Evolutionary conservation across 805 yeast genomes (phyloP), one percentile per base, ranked within the genome.

Genomic region (Ogataea pini): DNA sequence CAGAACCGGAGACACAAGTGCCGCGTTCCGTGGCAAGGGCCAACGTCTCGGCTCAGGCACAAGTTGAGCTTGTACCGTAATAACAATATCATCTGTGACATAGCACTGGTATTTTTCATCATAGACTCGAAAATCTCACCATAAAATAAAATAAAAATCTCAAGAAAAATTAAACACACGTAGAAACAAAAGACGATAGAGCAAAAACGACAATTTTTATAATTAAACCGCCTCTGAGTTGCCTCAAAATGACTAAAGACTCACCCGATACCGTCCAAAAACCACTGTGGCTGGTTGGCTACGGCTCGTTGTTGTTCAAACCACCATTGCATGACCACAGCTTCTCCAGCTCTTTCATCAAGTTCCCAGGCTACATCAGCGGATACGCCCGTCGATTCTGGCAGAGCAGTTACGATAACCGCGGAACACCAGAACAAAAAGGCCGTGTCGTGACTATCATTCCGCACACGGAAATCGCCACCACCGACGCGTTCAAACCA

Each of bases 371-470:
- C 0, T 78, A 83, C 40, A 73, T 91, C 19, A 72, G 73, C 44
- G 97, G 97, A 1, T 89, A 72, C 56, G 79, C 84, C 1, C 75
- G 98, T 17, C 70, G 96, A 38, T 91, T 91, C 62, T 91, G 97
- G 97, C 97, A 91, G 65, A 78, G 88, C 29, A 85, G 94, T 9
- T 80, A 84, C 19, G 97, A 91, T 64, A 96, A 92, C 65, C 70
- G 97, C 45, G 97, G 97, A 1, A 86, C 95, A 0, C 89, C 89
- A 0, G 87, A 80, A 48, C 63, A 69, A n/a, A 96, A 96, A 1
- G 98, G 98, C 0, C 68, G 97, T 28, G 97, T 91, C 1, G 96
- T 80, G 8, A 91, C 97, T 0, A 70, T 91, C 39, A 72, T 91
- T 1, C 78, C 90, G 8, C 70, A 78, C 38, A 75, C 76, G 7